Evolutionary conservation across 495 filamentous ascomycete species (phyloP), one percentile per base, ranked within the genome.

Genomic region (Neurospora sp.): DNA sequence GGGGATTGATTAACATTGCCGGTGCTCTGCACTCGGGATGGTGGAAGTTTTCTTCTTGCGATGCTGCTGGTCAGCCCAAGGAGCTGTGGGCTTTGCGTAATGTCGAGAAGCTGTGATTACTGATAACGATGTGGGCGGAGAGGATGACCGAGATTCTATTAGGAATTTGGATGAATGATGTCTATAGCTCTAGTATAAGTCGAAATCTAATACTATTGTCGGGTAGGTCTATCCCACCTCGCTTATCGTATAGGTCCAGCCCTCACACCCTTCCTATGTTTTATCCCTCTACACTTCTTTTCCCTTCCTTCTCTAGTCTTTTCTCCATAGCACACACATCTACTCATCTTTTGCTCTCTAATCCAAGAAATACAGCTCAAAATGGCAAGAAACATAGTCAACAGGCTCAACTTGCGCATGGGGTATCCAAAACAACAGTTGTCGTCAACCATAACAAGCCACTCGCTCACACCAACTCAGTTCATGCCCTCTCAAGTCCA

Each of bases 31-130:
- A 86, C 73, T 76, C 76, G 8, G 77, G 83, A 2, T 84, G 84
- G 84, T 88, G 86, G 86, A 84, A 81, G 81, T 88, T 88, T 79
- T 81, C 82, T 17, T 86, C 84, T 16, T 88, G 86, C 42, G 76
- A 80, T 39, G 74, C 81, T 35, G 78, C 75, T 14, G 83, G 83
- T 20, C 68, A 79, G 77, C 83, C 83, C 41, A 78, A 80, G 72
- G 79, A 83, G 78, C 65, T 85, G 73, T 65, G 53, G 53, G 53
- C 53, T 65, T 4, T 35, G 27, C 53, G 53, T 8, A 65, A 65
- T 37, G 53, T 4, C 2, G 53, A 61, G 12, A 61, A 61, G 53
- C 2, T 65, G 27, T 65, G 27, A 65, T 31, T 35, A 35, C 4
- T 5, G 35, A 35, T 35, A 35, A 35, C 3, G 4, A 35, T 6